Percentiles rank a stretch among this genome's conserved stretches.
phyloP scores from a whole-genome alignment of 169 alveolate species.

The Theileria parva region DNA sequence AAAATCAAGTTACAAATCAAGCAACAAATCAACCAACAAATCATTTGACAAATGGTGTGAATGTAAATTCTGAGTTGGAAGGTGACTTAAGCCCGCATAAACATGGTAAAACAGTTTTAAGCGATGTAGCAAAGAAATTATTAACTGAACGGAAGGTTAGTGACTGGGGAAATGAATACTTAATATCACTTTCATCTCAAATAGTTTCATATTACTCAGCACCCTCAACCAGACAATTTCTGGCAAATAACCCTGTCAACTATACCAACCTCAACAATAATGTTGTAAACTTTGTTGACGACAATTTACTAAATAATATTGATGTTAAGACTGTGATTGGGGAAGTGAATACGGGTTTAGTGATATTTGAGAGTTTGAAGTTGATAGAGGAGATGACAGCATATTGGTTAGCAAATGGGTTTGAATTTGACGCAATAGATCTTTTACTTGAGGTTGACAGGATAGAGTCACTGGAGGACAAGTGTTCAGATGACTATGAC shows the following conservation, averaged over 20 bases:
- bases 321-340: conserved; percentile 7
- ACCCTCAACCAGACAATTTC: conserved; percentile 23
- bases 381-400: conserved; percentile 45
- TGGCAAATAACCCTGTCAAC: not conserved
- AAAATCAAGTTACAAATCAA: not conserved
- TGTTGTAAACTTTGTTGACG: not conserved
- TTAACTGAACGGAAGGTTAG: conserved; percentile 36
- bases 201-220: conserved; percentile 36
- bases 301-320: conserved; percentile 1
- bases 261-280: not conserved
- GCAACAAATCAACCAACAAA: too few relatives aligned
- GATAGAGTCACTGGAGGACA: conserved; percentile 42
- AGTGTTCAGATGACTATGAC: conserved; percentile 55
- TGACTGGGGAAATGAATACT: conserved; percentile 68
- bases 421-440: conserved; percentile 63
- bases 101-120: not conserved
- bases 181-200: conserved; percentile 48
- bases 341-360: conserved; percentile 18
- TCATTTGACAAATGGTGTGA: not conserved
- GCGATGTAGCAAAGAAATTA: conserved; percentile 15
- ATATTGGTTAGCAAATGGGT: conserved; percentile 52
- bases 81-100: not conserved
- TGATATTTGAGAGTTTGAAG: conserved; percentile 46
- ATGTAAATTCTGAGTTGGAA: not conserved
- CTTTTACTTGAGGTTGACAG: conserved; percentile 59